Conservation (phyloP, 2,329 filamentous ascomycete species). For the Dissoconium aciculare region DNA sequence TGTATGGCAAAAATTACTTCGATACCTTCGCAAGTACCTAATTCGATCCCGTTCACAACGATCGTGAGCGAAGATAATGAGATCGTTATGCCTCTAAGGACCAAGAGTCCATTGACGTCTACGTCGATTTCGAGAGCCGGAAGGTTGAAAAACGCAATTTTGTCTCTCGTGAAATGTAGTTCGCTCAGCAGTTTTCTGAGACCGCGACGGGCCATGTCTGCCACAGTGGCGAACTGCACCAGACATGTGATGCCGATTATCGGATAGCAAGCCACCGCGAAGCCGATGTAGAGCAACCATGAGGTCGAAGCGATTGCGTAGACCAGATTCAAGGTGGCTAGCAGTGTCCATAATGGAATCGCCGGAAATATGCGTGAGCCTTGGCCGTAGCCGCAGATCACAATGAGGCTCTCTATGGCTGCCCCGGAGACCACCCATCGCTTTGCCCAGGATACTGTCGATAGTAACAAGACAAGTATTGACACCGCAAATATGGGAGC, state of each 20-base stretch:
- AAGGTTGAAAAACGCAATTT: constrained; percentile 35
- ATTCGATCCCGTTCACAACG: constrained; percentile 38
- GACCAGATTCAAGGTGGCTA: constrained; percentile 32
- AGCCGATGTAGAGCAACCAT: constrained; percentile 37
- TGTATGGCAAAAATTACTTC: too few relatives aligned
- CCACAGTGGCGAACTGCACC: constrained; percentile 31
- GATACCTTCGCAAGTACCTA: constrained; percentile 24
- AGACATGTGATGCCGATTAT: constrained; percentile 30
- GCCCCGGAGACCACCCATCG: constrained; percentile 18
- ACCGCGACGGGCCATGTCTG: constrained; percentile 24
- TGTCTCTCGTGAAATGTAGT: constrained; percentile 38
- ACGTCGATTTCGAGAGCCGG: constrained; percentile 41
- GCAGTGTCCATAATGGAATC: constrained; percentile 34
- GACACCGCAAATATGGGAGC: constrained; percentile 7
- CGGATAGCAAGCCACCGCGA: constrained; percentile 29
- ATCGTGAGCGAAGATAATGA: constrained; percentile 36
- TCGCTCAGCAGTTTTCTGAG: constrained; percentile 26
- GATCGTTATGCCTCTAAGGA: constrained; percentile 39
- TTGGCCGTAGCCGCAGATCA: constrained; percentile 14
- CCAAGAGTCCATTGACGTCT: constrained; percentile 38
- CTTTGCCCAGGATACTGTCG: constrained; percentile 12
- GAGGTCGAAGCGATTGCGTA: constrained; percentile 37
- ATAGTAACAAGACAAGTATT: constrained; percentile 8
- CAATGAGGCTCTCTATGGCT: constrained; percentile 15
- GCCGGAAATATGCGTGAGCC: constrained; percentile 29